phyloP scores from a whole-genome alignment of 768 basidiomycete genomes.

The Mycena maculata region DNA sequence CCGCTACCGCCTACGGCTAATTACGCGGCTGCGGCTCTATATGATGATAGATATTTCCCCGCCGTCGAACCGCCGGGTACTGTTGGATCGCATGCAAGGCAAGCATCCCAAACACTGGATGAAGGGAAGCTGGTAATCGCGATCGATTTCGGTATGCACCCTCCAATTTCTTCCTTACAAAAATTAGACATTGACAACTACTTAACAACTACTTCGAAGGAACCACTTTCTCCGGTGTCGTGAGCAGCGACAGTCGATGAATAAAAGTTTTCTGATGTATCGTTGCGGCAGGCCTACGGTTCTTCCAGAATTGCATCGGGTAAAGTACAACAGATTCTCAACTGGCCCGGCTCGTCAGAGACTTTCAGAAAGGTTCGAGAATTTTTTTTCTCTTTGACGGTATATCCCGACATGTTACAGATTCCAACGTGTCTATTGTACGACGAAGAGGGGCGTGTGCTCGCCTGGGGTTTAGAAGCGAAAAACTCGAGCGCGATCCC shows the following conservation, averaged over 20 bases:
- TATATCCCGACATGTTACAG: slow-evolving; percentile 40
- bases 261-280: slow-evolving; percentile 11
- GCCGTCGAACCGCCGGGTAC: not conserved
- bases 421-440: slow-evolving; percentile 89
- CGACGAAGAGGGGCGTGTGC: slow-evolving; percentile 68
- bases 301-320: slow-evolving; percentile 87
- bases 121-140: slow-evolving; percentile 87
- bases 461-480: slow-evolving; percentile 31
- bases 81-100: slow-evolving; percentile 23
- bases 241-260: slow-evolving; percentile 52
- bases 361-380: slow-evolving; percentile 79
- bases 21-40: slow-evolving; percentile 11
- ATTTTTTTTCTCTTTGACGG: slow-evolving; percentile 12
- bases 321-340: slow-evolving; percentile 83
- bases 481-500: slow-evolving; percentile 43
- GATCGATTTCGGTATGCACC: slow-evolving; percentile 74
- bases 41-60: slow-evolving; percentile 31
- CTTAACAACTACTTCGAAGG: slow-evolving; percentile 54
- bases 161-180: not conserved
- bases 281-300: slow-evolving; percentile 75
- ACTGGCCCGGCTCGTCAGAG: slow-evolving; percentile 88
- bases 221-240: slow-evolving; percentile 90
- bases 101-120: slow-evolving; percentile 48
- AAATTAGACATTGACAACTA: not conserved
- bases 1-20: slow-evolving; percentile 16